phyloP scores from a whole-genome alignment of 257 asterid species.

The Plectranthus barbatus region DNA sequence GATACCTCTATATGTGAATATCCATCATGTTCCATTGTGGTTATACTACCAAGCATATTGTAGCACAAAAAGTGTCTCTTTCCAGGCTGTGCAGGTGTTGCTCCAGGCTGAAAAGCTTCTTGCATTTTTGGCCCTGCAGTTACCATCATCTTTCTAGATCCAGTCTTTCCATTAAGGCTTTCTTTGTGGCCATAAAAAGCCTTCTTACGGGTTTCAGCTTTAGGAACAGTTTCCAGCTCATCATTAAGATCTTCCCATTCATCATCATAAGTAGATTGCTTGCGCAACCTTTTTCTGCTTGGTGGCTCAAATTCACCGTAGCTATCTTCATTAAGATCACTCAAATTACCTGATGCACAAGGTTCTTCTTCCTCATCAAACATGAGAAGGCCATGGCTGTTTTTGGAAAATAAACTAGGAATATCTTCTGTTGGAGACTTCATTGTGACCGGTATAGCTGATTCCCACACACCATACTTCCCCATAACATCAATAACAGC shows the following conservation, averaged over 20 bases:
- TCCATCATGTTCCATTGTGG: slow-evolving; percentile 84
- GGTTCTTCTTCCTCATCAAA: slow-evolving; percentile 72
- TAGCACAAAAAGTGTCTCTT: slow-evolving; percentile 87
- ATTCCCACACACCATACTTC: slow-evolving; percentile 86
- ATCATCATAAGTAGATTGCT: slow-evolving; percentile 34
- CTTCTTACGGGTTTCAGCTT: slow-evolving; percentile 51
- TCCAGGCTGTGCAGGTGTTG: slow-evolving; percentile 78
- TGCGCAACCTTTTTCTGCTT: slow-evolving; percentile 64
- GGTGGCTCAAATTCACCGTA: slow-evolving; percentile 49
- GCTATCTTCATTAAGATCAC: slow-evolving; percentile 75
- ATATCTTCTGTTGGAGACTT: slow-evolving; percentile 91
- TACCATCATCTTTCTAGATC: slow-evolving; percentile 22
- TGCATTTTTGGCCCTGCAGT: slow-evolving; percentile 55
- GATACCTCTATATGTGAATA: slow-evolving; percentile 93
- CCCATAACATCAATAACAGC: slow-evolving; percentile 83
- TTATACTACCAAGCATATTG: slow-evolving; percentile 89
- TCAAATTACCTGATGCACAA: slow-evolving; percentile 60
- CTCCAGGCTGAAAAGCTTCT: slow-evolving; percentile 89
- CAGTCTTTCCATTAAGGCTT: slow-evolving; percentile 32
- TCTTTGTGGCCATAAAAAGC: slow-evolving; percentile 40
- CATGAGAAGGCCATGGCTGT: slow-evolving; percentile 53
- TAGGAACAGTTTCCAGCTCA: slow-evolving; percentile 44
- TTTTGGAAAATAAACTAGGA: slow-evolving; percentile 47
- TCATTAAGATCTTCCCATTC: slow-evolving; percentile 51
- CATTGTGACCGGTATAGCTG: slow-evolving; percentile 82